Conservation (phyloP, 2,329 filamentous ascomycete genomes). For the Aspergillus costaricaensis region DNA sequence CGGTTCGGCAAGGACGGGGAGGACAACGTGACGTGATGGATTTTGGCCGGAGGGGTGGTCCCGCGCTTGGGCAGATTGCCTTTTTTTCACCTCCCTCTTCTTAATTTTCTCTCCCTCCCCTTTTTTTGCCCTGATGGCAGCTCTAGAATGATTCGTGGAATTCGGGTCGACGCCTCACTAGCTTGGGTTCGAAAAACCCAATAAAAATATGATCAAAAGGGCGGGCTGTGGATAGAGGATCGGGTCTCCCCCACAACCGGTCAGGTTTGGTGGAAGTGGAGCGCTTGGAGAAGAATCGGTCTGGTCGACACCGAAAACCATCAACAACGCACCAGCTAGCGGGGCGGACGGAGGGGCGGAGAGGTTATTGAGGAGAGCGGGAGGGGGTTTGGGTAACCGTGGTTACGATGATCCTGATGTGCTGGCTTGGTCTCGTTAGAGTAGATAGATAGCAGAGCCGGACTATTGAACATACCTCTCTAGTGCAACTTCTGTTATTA, state of each 20-base stretch:
- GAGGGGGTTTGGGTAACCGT: constrained; percentile 3
- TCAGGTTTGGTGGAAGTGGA: constrained; percentile 11
- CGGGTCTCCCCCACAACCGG: constrained; percentile 10
- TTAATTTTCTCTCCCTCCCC: constrained; percentile 1
- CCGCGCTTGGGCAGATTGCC: neutral
- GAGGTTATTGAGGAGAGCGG: neutral
- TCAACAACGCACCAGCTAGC: constrained; percentile 9
- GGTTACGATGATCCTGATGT: neutral
- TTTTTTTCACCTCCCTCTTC: constrained; percentile 5
- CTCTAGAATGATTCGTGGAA: neutral
- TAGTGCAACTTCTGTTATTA: neutral
- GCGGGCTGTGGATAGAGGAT: neutral
- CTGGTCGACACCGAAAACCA: constrained; percentile 7
- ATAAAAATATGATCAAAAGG: neutral
- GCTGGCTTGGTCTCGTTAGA: neutral
- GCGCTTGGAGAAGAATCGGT: constrained; percentile 9
- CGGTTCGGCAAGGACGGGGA: constrained; percentile 19
- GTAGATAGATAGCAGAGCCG: neutral
- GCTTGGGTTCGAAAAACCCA: neutral
- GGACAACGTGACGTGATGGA: constrained; percentile 42
- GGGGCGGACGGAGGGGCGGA: constrained; percentile 16
- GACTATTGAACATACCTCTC: neutral
- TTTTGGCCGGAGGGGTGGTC: constrained; percentile 20
- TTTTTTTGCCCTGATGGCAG: neutral
- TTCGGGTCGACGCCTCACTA: constrained; percentile 15